phyloP scores from a whole-genome alignment of 1,284 basidiomycete genomes.

The Athelia sp. region DNA sequence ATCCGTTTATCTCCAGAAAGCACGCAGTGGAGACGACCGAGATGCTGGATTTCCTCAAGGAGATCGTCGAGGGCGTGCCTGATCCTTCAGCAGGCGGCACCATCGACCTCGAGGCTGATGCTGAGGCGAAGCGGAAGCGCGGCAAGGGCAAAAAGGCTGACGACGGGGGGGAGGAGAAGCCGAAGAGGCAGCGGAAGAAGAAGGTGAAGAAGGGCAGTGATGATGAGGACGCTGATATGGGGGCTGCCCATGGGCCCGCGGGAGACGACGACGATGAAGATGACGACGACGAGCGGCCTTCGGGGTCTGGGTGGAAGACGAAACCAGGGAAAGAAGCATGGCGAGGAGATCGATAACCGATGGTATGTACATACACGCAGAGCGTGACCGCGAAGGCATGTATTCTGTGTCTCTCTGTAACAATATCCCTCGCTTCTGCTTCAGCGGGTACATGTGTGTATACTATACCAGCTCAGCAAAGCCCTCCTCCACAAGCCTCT shows the following conservation, averaged over 20 bases:
- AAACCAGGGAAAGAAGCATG: constrained; percentile 21
- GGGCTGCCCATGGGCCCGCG: constrained; percentile 13
- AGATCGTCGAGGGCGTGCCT: constrained; percentile 86
- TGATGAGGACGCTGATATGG: constrained; percentile 33
- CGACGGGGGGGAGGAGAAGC: constrained; percentile 22
- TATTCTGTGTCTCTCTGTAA: no score
- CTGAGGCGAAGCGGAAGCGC: constrained; percentile 47
- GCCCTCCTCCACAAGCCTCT: constrained; percentile 62
- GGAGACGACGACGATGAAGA: constrained; percentile 22
- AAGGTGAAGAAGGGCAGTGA: constrained; percentile 34
- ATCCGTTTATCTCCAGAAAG: constrained; percentile 55
- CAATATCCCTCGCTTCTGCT: no score
- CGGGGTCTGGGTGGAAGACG: constrained; percentile 26
- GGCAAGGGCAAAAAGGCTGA: constrained; percentile 50
- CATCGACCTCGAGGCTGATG: constrained; percentile 63
- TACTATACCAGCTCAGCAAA: constrained; percentile 66
- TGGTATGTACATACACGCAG: no score
- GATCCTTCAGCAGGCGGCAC: constrained; percentile 84
- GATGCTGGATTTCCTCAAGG: constrained; percentile 93
- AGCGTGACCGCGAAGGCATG: no score
- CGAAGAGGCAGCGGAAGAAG: constrained; percentile 22
- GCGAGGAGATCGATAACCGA: constrained; percentile 18
- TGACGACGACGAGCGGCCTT: constrained; percentile 18
- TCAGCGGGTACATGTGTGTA: no score
- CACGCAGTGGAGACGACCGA: constrained; percentile 87